These are phyloP conservation scores for Gymnopilus dilepis DNA, from an alignment of 768 basidiomycete genomes.

Conservation along the genomic window DNA sequence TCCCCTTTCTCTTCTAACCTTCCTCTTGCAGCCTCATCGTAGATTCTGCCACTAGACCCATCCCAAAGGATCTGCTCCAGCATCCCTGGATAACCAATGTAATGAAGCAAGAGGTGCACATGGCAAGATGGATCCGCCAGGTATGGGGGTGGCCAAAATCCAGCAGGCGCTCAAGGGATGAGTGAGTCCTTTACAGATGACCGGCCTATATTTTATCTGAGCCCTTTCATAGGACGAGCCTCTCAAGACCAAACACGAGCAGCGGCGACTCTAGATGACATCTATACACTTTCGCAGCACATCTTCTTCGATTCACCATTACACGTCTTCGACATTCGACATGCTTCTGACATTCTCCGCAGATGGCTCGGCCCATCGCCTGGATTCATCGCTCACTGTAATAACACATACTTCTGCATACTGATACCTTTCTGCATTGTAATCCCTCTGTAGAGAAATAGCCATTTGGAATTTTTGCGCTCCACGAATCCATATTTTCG, in stretches of 20 bases:
- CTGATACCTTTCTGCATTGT: conserved; percentile 27
- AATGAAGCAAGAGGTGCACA: conserved; percentile 85
- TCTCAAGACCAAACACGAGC: conserved; percentile 39
- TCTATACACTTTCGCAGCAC: background rate
- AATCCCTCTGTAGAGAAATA: conserved; percentile 24
- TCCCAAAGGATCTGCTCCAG: conserved; percentile 79
- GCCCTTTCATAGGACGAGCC: conserved; percentile 22
- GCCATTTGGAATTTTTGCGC: conserved; percentile 12
- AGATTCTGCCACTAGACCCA: conserved; percentile 70
- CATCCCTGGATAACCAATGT: conserved; percentile 84
- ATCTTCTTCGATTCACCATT: background rate
- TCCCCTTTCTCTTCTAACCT: conserved; percentile 1
- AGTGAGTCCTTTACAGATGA: conserved; percentile 42
- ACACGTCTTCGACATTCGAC: too few species aligned
- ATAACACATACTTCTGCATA: conserved; percentile 13
- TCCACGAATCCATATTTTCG: too few species aligned
- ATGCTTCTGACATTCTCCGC: background rate
- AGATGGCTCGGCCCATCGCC: conserved; percentile 2
- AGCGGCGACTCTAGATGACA: conserved; percentile 23
- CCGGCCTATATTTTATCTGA: conserved; percentile 1
- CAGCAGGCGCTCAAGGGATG: conserved; percentile 48
- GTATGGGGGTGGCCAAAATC: conserved; percentile 81
- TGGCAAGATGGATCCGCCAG: conserved; percentile 87
- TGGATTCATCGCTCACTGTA: conserved; percentile 11
- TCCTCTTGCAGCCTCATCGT: conserved; percentile 63